Percentiles rank a stretch among this genome's conserved stretches.
These are phyloP conservation scores for Paramecium pentaurelia DNA, from an alignment of 73 alveolate genomes.

Conservation along the genomic window DNA sequence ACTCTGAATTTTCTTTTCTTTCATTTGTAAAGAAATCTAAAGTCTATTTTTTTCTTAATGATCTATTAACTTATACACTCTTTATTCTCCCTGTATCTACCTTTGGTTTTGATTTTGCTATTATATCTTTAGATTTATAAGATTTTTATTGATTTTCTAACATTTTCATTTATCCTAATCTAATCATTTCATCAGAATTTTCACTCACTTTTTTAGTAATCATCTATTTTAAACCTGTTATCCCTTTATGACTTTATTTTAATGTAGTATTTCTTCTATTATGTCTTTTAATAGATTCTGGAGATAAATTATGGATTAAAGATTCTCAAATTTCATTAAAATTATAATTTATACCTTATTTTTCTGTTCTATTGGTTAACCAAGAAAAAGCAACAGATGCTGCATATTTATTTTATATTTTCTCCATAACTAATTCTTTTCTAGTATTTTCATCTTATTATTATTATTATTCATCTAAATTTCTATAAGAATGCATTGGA, in stretches of 20 bases:
- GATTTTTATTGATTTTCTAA: neutral
- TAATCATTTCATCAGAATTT: conserved; percentile 33
- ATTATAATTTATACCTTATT: neutral
- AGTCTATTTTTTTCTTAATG: neutral
- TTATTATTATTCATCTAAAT: neutral
- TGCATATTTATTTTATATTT: neutral
- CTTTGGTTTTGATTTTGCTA: neutral
- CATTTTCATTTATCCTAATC: conserved; percentile 1
- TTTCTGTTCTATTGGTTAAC: conserved; percentile 9
- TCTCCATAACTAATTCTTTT: neutral
- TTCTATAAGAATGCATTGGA: neutral
- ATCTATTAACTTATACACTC: neutral
- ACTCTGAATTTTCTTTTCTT: conserved; percentile 18
- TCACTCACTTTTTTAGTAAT: conserved; percentile 38
- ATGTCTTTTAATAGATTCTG: neutral
- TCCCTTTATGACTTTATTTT: neutral
- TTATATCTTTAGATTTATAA: neutral
- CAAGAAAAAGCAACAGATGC: conserved; percentile 20
- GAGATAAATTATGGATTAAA: neutral
- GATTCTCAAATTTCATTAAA: neutral
- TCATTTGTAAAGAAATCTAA: neutral
- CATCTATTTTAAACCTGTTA: neutral
- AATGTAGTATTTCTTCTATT: neutral
- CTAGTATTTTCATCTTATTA: neutral
- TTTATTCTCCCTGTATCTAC: conserved; percentile 16